Evolutionary conservation across 495 filamentous ascomycete species (phyloP), one percentile per base, ranked within the genome.

Genomic region (Neurospora discreta): DNA sequence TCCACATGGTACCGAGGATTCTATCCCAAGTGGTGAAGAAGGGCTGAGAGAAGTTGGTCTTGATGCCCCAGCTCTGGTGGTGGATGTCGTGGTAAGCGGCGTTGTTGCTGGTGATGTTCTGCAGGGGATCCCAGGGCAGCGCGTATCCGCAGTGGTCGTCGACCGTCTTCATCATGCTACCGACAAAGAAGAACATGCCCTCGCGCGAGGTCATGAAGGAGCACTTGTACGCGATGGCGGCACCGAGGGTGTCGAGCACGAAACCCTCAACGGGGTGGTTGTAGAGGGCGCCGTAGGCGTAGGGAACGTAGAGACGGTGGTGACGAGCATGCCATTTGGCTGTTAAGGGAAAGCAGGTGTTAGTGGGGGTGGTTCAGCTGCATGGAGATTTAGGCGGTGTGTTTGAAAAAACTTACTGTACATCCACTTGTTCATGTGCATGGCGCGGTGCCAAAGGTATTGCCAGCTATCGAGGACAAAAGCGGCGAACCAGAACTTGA

Each of bases 1-100:
- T 86, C 90, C 90, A 95, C 78, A 86, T 87, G 39, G 92, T 95
- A 39, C 90, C 90, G 13, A 93, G 82, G 65, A 87, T 68, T 33
- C 85, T 83, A 77, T 95, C 92, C 92, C 92, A 95, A 80, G 93
- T 91, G 67, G 90, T 95, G 82, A 94, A 93, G 83, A 93, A 94
- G 1, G 92, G 92, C 78, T 95, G 92, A 1, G 90, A 91, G 73
- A 86, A 89, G 80, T 87, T 84, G 73, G 89, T 87, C 87, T 95
- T 98, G 84, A 99, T 97, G 68, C 95, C 95, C 95, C 95, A 99
- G 83, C 92, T 97, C 83, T 99, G 95, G 82, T 99, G 95, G 80
- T 99, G 95, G 69, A 99, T 92, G 79, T 99, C 95, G 80, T 99
- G 95, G 81, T 97, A 99, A 26, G 88, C 90, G 23, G 95, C 92